Evolutionary conservation across 2,329 filamentous ascomycete species (phyloP).

Genomic region (Laburnicola sp.): DNA sequence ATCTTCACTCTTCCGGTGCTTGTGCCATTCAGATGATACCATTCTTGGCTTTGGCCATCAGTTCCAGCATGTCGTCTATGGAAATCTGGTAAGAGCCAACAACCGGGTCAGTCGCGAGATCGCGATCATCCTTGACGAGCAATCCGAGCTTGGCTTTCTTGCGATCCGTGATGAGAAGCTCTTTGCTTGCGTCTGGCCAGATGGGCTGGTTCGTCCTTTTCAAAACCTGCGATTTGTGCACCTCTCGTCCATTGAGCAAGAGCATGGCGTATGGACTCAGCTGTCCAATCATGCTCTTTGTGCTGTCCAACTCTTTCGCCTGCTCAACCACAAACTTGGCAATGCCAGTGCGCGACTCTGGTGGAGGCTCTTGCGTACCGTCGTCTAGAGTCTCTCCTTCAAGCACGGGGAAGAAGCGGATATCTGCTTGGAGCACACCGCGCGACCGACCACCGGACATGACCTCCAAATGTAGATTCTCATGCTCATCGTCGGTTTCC

Average conservation of each 20-base stretch:
- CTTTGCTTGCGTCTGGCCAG: constrained; percentile 90
- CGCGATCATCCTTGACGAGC: constrained; percentile 93
- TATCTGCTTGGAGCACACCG: constrained; percentile 76
- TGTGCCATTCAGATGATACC: constrained; percentile 84
- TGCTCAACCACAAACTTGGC: constrained; percentile 91
- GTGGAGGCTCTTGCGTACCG: constrained; percentile 76
- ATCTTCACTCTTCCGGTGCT: constrained; percentile 87
- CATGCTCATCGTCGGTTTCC: constrained; percentile 74
- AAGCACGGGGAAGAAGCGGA: constrained; percentile 94
- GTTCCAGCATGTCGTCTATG: constrained; percentile 86
- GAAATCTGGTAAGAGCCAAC: constrained; percentile 94
- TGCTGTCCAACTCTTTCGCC: constrained; percentile 91
- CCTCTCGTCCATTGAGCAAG: constrained; percentile 87
- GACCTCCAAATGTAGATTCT: constrained; percentile 84
- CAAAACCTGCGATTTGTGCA: constrained; percentile 86
- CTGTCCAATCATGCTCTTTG: constrained; percentile 86
- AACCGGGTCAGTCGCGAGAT: constrained; percentile 78
- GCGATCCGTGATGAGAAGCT: constrained; percentile 91
- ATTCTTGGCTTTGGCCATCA: constrained; percentile 91
- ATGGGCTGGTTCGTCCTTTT: constrained; percentile 98
- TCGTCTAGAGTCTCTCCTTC: constrained; percentile 71
- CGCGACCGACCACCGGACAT: constrained; percentile 81
- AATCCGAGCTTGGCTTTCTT: constrained; percentile 88
- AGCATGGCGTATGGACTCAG: constrained; percentile 90
- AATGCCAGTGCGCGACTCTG: constrained; percentile 92